Evolutionary conservation across 768 basidiomycete species (phyloP).

Genomic region (Lentinula lateritia): DNA sequence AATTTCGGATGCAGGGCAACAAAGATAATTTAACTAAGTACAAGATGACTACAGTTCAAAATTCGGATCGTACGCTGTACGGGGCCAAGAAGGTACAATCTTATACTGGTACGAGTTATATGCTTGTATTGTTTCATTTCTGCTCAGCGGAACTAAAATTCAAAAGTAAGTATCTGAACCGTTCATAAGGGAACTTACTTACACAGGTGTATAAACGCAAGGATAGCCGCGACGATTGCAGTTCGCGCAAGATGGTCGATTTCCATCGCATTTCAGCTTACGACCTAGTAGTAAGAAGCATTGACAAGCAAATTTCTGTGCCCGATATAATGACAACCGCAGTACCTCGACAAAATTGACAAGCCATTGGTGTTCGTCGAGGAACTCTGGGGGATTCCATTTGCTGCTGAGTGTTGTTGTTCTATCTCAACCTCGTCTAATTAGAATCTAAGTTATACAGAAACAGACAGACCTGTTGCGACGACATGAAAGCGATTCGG

Average conservation of each 20-base stretch:
- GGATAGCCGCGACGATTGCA: slow-evolving; percentile 55
- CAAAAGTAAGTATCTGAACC: not conserved
- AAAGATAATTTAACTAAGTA: not conserved
- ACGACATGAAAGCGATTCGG: not conserved
- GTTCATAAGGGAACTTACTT: slow-evolving; percentile 21
- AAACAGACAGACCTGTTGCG: not conserved
- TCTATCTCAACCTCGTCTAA: not conserved
- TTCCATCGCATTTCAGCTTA: slow-evolving; percentile 71
- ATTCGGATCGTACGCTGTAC: too few relatives aligned
- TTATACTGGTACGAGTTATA: not conserved
- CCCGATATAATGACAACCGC: not conserved
- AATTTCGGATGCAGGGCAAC: too few relatives aligned
- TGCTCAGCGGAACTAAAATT: not conserved
- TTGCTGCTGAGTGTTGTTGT: not conserved
- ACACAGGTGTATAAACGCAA: slow-evolving; percentile 65
- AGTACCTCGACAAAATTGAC: slow-evolving; percentile 66
- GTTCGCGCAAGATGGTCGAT: slow-evolving; percentile 57
- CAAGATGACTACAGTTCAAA: not conserved
- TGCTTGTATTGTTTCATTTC: not conserved
- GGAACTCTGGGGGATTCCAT: slow-evolving; percentile 1
- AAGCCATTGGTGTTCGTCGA: slow-evolving; percentile 60
- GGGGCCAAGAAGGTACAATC: not conserved
- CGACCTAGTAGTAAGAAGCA: slow-evolving; percentile 35
- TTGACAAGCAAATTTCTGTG: not conserved
- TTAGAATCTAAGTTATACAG: not conserved